Base-by-base conservation (phyloP, 192 early-diverging fungal genomes). In the Backusella australiensis region DNA sequence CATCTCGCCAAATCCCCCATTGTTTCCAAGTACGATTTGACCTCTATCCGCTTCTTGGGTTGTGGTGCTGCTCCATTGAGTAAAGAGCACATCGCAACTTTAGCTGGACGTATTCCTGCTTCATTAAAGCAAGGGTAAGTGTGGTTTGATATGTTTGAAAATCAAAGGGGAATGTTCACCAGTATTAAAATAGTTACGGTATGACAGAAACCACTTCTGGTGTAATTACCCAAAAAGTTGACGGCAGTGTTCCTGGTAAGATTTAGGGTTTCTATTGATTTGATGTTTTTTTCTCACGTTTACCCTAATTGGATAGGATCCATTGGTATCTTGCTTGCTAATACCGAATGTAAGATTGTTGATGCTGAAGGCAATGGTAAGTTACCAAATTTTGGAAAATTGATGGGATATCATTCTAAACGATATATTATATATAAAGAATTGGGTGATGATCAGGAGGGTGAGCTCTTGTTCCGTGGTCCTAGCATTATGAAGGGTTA, bases 41-140 rank as follows among this genome's bases (percentile, higher is more conserved):
- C 89, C 1, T 89, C 87, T 39, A 85, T 96, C 7, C 75, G 87
- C 21, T 83, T 81, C 36, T 73, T 95, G 67, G 86, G 88, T 66
- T 93, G 89, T 68, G 95, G 94, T 17, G 95, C 94, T 4, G 96
- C 96, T 15, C 95, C 95, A 0, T 82, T 97, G n/a, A 85, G 87
- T 39, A 86, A 83, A 78, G 94, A 95, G 44, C 84, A 95, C 42
- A 84, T 88, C 73, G 69, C 73, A 9, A 85, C 86, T 66, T 85
- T 93, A 9, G 78, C 85, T 34, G 74, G 72, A 19, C 85, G 81
- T 44, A 77, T 94, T 39, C 82, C 82, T 15, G 78, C 85, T 26
- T 81, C 75, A 67, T 86, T 79, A 19, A 68, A 68, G 21, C 80
- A 82, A 78, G 80, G 80, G 80, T 82, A 78, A 36, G 68, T 41